Conservation (phyloP, 2,329 filamentous ascomycete species). For the Epichloe gansuensis region DNA sequence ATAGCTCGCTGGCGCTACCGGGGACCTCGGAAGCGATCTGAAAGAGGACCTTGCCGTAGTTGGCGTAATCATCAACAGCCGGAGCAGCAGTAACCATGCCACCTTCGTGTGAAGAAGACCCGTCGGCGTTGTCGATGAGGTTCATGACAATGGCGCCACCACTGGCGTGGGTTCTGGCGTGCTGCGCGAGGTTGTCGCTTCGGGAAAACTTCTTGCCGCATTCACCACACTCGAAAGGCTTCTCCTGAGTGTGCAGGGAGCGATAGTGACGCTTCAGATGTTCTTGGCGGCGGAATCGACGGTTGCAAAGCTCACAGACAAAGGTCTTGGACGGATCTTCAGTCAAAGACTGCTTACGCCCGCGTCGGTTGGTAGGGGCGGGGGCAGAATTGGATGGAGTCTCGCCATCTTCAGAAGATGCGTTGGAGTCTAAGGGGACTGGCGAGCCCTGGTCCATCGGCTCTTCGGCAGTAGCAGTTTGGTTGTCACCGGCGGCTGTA, state of each 20-base stretch:
- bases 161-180: slow-evolving; percentile 76
- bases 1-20: slow-evolving; percentile 47
- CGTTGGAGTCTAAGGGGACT: slow-evolving; percentile 25
- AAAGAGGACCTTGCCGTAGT: slow-evolving; percentile 67
- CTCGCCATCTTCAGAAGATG: slow-evolving; percentile 28
- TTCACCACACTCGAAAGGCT: slow-evolving; percentile 94
- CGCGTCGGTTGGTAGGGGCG: slow-evolving; percentile 69
- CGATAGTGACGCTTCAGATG: slow-evolving; percentile 98
- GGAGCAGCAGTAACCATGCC: slow-evolving; percentile 27
- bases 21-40: slow-evolving; percentile 64
- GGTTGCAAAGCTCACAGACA: slow-evolving; percentile 89
- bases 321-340: slow-evolving; percentile 98
- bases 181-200: slow-evolving; percentile 93
- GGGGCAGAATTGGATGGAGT: slow-evolving; percentile 29
- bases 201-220: slow-evolving; percentile 99
- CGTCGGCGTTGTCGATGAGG: slow-evolving; percentile 60
- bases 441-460: slow-evolving; percentile 22
- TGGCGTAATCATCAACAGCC: slow-evolving; percentile 48
- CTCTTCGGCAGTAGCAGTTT: slow-evolving; percentile 23
- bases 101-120: slow-evolving; percentile 26
- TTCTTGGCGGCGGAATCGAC: slow-evolving; percentile 94
- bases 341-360: slow-evolving; percentile 94
- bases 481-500: slow-evolving; percentile 20
- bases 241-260: slow-evolving; percentile 95
- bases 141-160: slow-evolving; percentile 85